Percentiles rank a stretch among this genome's conserved stretches.
Conservation (phyloP, 495 filamentous ascomycete genomes). For the Massariosphaeria phaeospora region DNA sequence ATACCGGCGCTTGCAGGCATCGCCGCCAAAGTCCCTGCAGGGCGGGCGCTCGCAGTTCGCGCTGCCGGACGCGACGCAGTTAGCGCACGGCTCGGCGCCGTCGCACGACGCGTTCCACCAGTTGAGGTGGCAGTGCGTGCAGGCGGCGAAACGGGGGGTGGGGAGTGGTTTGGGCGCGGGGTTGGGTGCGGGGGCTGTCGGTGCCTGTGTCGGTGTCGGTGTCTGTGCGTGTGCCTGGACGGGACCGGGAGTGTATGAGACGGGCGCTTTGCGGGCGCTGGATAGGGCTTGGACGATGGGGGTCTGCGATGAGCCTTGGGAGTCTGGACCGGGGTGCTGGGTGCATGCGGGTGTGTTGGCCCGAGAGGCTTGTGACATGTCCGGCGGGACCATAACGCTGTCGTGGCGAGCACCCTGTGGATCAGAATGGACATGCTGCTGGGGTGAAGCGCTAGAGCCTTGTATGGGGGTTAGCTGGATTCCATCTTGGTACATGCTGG, state of each 20-base stretch:
- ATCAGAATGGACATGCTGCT: too few species aligned
- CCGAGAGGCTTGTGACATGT: too few species aligned
- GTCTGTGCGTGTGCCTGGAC: neutral
- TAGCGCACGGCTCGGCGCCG: slow-evolving; percentile 4
- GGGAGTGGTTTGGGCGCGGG: neutral
- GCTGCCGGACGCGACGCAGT: neutral
- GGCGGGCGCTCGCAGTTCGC: neutral
- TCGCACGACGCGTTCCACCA: slow-evolving; percentile 1
- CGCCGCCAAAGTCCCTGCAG: neutral
- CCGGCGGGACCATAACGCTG: too few species aligned
- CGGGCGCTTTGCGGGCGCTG: neutral
- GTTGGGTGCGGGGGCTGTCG: neutral
- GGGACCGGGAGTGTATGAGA: neutral
- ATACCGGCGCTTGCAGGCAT: neutral
- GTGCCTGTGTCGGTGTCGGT: neutral
- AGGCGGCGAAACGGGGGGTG: neutral
- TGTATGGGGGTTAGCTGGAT: too few species aligned
- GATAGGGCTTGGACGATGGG: neutral
- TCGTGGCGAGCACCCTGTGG: too few species aligned
- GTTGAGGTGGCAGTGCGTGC: neutral
- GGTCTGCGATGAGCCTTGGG: neutral
- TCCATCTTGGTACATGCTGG: too few species aligned
- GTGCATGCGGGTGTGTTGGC: neutral
- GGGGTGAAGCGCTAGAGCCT: too few species aligned
- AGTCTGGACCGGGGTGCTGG: neutral